Base-by-base conservation (phyloP, 2,329 filamentous ascomycete genomes). In the Aspergillus niger region DNA sequence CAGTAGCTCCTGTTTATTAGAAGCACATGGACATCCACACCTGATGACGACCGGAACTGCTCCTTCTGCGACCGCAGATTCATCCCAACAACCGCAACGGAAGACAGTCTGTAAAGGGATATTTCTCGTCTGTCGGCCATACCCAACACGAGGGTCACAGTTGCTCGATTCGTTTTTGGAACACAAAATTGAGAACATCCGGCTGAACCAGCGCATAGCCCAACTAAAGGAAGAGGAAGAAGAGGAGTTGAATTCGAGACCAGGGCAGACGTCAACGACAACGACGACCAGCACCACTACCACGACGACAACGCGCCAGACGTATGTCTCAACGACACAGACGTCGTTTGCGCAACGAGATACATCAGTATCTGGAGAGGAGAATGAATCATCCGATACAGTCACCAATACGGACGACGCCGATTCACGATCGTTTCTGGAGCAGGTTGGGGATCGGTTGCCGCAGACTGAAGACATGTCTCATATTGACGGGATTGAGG, bases 111-210 rank as follows among this genome's bases (percentile, higher is more conserved):
- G 92, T 74, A 87, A 91, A 69, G 93, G 93, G 39, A 91, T 97
- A 68, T 97, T 97, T 74, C 91, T 98, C 82, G 94, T 96, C 88
- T 88, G 91, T 8, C 86, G 93, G 20, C 91, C 91, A 1, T 97
- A 97, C 74, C 92, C 92, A 5, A 96, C 91, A 30, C 93, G 91
- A 77, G 96, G 94, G 72, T 89, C 92, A 1, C 86, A 86, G 3
- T 82, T 97, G 10, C 82, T 97, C 20, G 93, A 98, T 77, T 96
- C 92, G 0, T 97, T 97, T 70, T 82, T 98, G 28, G 94, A 98
- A 74, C 93, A 97, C 79, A 97, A 97, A 77, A 94, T 97, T 57
- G 94, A 97, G 75, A 97, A 97, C 70, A 92, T 97, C 79, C 86
- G 93, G 4, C 78, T 98, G 52, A 88, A 87, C 70, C 90, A 91